phyloP scores from a whole-genome alignment of 148 eudicot species.

The Rhododendron ovatum region DNA sequence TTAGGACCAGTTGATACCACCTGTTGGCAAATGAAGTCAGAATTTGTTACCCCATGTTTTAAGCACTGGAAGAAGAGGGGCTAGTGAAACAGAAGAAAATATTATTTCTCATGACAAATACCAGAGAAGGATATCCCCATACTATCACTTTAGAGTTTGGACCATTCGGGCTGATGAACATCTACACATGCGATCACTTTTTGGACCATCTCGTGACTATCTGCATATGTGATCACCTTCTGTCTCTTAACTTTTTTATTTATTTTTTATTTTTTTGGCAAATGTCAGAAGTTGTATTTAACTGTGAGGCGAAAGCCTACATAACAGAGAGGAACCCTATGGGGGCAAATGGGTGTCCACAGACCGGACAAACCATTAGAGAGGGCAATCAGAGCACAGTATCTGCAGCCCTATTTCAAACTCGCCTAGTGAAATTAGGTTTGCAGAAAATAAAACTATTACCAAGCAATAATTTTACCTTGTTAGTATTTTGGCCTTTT shows the following conservation, averaged over 20 bases:
- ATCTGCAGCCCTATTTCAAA: no score
- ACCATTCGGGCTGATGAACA: neutral
- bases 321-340: no score
- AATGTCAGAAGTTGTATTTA: no score
- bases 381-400: no score
- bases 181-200: neutral
- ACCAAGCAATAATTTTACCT: neutral
- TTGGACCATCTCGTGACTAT: neutral
- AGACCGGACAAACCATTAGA: no score
- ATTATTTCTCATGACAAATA: neutral
- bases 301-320: no score
- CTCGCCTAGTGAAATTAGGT: no score
- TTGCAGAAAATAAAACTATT: no score
- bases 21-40: constrained; percentile 31
- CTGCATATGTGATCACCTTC: neutral
- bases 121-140: neutral
- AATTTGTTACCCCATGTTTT: neutral
- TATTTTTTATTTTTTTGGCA: neutral
- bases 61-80: neutral
- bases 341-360: no score
- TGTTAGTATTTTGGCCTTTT: neutral
- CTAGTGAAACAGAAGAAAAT: neutral
- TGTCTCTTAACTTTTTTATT: neutral
- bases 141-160: neutral
- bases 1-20: constrained; percentile 87